Percentiles rank a stretch among this genome's conserved stretches.
Conservation (phyloP, 2,329 filamentous ascomycete species). For the Scedosporium dehoogii region DNA sequence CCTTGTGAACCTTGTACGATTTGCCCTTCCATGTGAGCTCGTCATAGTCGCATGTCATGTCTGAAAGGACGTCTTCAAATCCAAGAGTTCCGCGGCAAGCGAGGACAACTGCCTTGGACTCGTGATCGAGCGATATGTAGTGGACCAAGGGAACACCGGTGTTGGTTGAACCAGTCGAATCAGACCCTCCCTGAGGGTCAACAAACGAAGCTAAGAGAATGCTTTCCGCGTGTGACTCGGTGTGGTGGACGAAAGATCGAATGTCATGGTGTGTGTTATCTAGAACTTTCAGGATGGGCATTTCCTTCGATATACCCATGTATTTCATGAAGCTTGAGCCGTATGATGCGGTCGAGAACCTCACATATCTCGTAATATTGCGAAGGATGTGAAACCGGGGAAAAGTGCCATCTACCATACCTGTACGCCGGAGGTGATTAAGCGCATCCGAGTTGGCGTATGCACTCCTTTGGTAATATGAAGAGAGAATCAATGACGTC, state of each 20-base stretch:
- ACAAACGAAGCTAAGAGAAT: slow-evolving; percentile 62
- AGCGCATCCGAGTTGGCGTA: slow-evolving; percentile 39
- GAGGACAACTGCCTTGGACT: slow-evolving; percentile 62
- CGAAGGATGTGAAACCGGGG: slow-evolving; percentile 48
- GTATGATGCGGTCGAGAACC: slow-evolving; percentile 57
- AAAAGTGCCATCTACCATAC: slow-evolving; percentile 48
- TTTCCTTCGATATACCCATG: slow-evolving; percentile 48
- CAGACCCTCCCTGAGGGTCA: slow-evolving; percentile 57
- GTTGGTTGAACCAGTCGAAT: slow-evolving; percentile 52
- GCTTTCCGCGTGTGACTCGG: slow-evolving; percentile 44
- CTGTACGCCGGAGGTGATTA: slow-evolving; percentile 37
- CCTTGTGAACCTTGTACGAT: slow-evolving; percentile 62
- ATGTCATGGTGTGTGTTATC: slow-evolving; percentile 49
- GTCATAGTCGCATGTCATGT: slow-evolving; percentile 67
- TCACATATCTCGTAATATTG: slow-evolving; percentile 56
- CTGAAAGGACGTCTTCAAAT: slow-evolving; percentile 63
- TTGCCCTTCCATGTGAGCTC: slow-evolving; percentile 53
- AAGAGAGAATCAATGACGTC: slow-evolving; percentile 40
- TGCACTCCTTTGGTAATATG: slow-evolving; percentile 36
- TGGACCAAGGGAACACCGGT: slow-evolving; percentile 63
- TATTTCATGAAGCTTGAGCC: slow-evolving; percentile 53
- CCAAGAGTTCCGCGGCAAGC: slow-evolving; percentile 63
- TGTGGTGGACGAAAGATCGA: slow-evolving; percentile 54
- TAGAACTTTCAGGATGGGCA: slow-evolving; percentile 26
- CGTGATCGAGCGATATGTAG: slow-evolving; percentile 62